phyloP scores from a whole-genome alignment of 257 asterid species.

The Solanum tarapatanum region DNA sequence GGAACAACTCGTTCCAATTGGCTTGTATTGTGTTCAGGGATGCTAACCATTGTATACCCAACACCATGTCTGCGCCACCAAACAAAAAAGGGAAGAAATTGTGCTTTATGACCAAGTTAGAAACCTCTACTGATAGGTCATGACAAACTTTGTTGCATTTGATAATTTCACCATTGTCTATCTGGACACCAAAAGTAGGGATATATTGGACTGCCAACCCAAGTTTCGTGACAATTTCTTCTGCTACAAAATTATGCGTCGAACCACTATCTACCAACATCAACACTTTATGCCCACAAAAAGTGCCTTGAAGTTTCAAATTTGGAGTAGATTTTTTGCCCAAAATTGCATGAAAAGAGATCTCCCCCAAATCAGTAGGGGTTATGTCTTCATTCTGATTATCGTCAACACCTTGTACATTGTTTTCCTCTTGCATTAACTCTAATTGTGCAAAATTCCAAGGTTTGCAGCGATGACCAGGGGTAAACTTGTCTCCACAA shows the following conservation, averaged over 20 bases:
- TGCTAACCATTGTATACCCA: slow-evolving; percentile 1
- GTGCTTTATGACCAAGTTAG: not conserved
- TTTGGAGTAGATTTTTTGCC: not conserved
- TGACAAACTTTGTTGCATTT: not conserved
- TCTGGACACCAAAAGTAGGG: not conserved
- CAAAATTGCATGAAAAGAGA: not conserved
- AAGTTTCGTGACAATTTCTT: not conserved
- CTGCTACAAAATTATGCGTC: not conserved
- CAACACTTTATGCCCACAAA: not conserved
- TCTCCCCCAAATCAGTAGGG: not conserved
- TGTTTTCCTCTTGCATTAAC: not conserved
- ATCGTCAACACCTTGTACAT: not conserved
- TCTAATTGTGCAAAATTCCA: not conserved
- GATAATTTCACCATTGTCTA: not conserved
- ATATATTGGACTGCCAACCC: not conserved
- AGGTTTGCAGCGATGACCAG: no score
- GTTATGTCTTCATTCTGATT: not conserved
- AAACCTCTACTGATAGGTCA: not conserved
- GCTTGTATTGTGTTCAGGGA: slow-evolving; percentile 2
- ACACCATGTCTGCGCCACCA: not conserved
- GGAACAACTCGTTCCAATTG: slow-evolving; percentile 2
- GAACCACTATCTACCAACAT: not conserved
- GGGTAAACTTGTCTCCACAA: no score
- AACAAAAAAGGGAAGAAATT: not conserved
- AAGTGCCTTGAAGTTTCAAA: not conserved